Base-by-base conservation (phyloP, 768 basidiomycete species). In the Neoboletus subvelutipes region DNA sequence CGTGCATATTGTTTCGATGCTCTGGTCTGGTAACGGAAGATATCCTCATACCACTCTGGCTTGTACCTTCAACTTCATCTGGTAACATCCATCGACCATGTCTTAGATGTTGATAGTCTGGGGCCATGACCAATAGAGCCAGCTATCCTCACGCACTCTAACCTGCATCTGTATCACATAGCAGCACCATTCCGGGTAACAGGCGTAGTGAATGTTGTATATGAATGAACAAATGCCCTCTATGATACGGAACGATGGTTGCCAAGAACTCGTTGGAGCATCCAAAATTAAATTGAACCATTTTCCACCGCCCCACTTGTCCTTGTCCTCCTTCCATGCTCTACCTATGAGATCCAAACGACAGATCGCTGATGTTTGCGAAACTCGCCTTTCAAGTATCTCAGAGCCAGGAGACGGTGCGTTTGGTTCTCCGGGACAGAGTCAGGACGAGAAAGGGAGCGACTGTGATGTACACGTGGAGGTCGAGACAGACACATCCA, bases 401-500 rank as follows among this genome's bases (percentile, higher is more conserved):
- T 52, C 61, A 13, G 62, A 62, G 24, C 31, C 58, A 18, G 60
- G n/a, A 41, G 56, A 56, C 17, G 55, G 36, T 8, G 45, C 45
- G 9, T 54, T 57, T 20, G 28, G 1, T 31, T 36, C 37, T 43
- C 36, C 36, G 10, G 57, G 28, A 13, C 52, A 55, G 5, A 18
- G 20, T 41, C 61, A 31, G 9, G 57, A 62, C 40, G 58, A 59
- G n/a, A 59, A 61, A 29, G 60, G 22, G n/a, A 60, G 54, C 24
- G 56, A 41, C 41, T 34, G 34, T 22, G 56, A 64, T 28, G 56
- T 33, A 31, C 55, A 54, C 22, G 54, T 49, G 0, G 52, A 58
- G 28, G 61, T 58, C 20, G 71, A 69, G 18, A 67, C 72, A 18
- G 71, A 72, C 34, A 64, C 82, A n/a, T 78, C 75, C 28, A 86